Evolutionary conservation across 805 yeast genomes (phyloP), one percentile per base, ranked within the genome.

Genomic region (Cyberlindnera mycetangii): DNA sequence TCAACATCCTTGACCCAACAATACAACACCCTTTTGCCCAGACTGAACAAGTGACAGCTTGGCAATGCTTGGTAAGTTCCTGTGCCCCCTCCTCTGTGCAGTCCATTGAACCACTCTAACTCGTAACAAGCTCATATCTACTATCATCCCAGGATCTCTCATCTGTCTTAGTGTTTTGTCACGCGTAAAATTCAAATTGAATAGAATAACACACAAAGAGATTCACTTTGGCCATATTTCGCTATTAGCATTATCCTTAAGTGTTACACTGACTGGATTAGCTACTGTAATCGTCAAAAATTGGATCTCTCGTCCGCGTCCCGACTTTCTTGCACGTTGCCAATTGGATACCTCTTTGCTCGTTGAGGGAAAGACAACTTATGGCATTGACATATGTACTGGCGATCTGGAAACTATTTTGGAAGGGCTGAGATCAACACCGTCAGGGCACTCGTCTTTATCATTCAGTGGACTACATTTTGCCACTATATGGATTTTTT

Each of bases 261-360:
- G 53, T 5, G 32, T 52, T 11, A 34, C 52, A 0, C 27, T 55
- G 5, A 52, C 55, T 2, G 45, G 47, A 1, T 39, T 50, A n/a
- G 39, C 51, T 9, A 47, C 54, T 9, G 41, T 50, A 54, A 68
- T 82, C 12, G 60, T 88, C 42, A 92, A 92, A 65, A 80, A 83
- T 56, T 78, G 84, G 78, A 78, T 92, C 41, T 96, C 96, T 7
- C 75, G 96, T 56, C 87, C 85, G 48, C 71, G 98, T 41, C 98
- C 98, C 0, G 98, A 92, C 65, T 87, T 90, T 58, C 62, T 92
- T 37, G 85, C 87, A 5, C 74, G 98, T 48, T 92, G 98, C 64
- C 60, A 72, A 21, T 96, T 96, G 1, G 67, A 59, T 40, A 81
- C 85, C 4, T 65, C 67, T 18, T 37, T 45, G 28, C 12, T 37